Evolutionary conservation across 768 basidiomycete species (phyloP).

Genomic region (Psilocybe cubensis): DNA sequence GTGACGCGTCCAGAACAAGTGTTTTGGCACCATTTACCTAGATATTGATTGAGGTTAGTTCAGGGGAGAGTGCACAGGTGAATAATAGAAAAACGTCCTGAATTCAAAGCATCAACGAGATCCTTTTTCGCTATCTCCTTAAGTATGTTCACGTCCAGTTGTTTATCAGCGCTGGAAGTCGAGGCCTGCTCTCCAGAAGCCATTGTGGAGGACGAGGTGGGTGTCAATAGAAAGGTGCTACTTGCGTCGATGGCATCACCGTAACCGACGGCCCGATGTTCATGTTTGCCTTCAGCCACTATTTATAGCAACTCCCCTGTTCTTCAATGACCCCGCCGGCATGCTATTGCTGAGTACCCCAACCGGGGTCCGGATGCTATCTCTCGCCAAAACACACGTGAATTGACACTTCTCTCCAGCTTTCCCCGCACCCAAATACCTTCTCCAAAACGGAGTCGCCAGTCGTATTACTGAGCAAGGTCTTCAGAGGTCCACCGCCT

Average conservation of each 20-base stretch:
- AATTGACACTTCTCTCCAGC: background rate
- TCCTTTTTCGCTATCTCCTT: constrained; percentile 81
- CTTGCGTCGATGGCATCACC: background rate
- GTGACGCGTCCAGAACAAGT: constrained; percentile 85
- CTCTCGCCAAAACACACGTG: background rate
- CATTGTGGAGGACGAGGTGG: constrained; percentile 16
- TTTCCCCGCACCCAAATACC: background rate
- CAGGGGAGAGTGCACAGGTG: constrained; percentile 2
- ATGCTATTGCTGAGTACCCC: background rate
- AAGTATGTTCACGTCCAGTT: constrained; percentile 64
- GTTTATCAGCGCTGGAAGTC: constrained; percentile 32
- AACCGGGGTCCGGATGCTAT: constrained; percentile 1
- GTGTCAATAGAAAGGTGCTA: background rate
- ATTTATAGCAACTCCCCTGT: background rate
- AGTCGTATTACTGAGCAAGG: background rate
- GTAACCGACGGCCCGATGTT: background rate
- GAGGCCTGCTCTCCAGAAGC: constrained; percentile 42
- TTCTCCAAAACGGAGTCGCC: background rate
- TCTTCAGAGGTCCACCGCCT: background rate
- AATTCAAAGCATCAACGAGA: constrained; percentile 86
- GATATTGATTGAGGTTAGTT: constrained; percentile 15
- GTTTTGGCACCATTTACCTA: constrained; percentile 95
- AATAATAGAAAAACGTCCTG: constrained; percentile 45
- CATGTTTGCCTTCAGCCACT: background rate
- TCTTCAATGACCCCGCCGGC: background rate